These are phyloP conservation scores for Colletotrichum sp. DNA, from an alignment of 2,329 filamentous ascomycete genomes.

Conservation along the genomic window DNA sequence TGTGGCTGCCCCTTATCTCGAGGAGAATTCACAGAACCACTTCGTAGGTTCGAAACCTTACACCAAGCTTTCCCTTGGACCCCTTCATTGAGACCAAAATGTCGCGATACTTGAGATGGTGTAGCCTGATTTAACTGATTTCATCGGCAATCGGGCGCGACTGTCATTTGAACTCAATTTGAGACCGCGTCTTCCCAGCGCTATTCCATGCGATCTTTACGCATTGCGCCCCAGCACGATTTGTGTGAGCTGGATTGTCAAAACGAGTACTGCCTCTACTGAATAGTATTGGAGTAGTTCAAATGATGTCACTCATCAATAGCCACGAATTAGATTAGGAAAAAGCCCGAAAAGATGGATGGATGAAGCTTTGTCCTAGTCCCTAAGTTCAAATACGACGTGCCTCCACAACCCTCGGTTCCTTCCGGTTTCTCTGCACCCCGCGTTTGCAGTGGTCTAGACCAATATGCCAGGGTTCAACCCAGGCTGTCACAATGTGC, in stretches of 20 bases:
- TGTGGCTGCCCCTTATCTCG: background rate
- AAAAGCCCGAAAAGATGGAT: background rate
- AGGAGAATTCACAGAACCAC: background rate
- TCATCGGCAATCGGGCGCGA: background rate
- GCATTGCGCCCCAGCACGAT: background rate
- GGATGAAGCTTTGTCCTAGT: background rate
- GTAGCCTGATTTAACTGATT: background rate
- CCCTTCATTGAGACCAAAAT: background rate
- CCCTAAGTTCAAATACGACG: background rate
- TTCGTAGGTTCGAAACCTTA: background rate
- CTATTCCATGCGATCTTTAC: background rate
- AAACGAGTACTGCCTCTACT: accelerated
- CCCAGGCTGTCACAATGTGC: background rate
- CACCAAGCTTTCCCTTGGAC: background rate
- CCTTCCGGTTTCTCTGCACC: background rate
- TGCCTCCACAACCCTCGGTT: background rate
- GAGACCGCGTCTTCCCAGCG: background rate
- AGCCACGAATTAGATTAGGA: background rate
- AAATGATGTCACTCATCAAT: background rate
- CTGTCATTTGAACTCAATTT: background rate
- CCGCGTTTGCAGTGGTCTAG: background rate
- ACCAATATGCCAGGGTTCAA: background rate
- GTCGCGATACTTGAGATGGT: background rate
- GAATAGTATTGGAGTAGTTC: background rate
- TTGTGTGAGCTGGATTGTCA: background rate